These are phyloP conservation scores for Pseudogymnoascus sp. DNA, from an alignment of 2,329 filamentous ascomycete genomes.

Conservation along the genomic window DNA sequence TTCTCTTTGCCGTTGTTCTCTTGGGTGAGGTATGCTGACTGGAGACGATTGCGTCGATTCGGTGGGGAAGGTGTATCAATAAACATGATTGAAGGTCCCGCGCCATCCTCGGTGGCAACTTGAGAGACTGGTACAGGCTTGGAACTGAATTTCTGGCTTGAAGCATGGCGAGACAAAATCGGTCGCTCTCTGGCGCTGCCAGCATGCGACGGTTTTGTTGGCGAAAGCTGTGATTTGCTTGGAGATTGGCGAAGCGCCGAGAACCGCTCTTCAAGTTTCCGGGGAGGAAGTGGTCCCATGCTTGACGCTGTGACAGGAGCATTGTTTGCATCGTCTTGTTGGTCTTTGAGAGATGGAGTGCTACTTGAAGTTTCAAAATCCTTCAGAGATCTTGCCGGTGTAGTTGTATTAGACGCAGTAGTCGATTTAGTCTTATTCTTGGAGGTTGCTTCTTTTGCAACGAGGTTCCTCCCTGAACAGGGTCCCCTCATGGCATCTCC, in stretches of 20 bases:
- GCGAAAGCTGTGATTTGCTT: constrained; percentile 1
- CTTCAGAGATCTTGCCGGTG: background rate
- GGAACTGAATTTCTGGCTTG: constrained; percentile 60
- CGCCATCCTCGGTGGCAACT: constrained; percentile 55
- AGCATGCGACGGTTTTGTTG: background rate
- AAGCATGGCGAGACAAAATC: constrained; percentile 44
- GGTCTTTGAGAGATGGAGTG: background rate
- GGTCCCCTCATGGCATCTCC: constrained; percentile 31
- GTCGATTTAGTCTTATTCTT: background rate
- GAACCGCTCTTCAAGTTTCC: background rate
- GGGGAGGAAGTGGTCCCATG: background rate
- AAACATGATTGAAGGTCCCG: constrained; percentile 70
- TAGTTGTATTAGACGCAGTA: background rate
- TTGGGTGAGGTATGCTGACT: constrained; percentile 21
- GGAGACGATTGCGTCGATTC: constrained; percentile 16
- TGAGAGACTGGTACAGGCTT: constrained; percentile 63
- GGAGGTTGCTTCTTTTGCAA: constrained; percentile 16
- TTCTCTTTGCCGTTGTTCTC: constrained; percentile 9
- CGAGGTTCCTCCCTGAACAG: constrained; percentile 25
- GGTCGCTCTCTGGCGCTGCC: constrained; percentile 30
- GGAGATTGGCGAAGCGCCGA: background rate
- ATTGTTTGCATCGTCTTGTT: background rate
- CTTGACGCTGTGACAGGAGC: background rate
- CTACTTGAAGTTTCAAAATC: background rate
- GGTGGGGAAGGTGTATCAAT: constrained; percentile 37